Base-by-base conservation (phyloP, 257 asterid genomes). In the Nyctanthes arbortristis region DNA sequence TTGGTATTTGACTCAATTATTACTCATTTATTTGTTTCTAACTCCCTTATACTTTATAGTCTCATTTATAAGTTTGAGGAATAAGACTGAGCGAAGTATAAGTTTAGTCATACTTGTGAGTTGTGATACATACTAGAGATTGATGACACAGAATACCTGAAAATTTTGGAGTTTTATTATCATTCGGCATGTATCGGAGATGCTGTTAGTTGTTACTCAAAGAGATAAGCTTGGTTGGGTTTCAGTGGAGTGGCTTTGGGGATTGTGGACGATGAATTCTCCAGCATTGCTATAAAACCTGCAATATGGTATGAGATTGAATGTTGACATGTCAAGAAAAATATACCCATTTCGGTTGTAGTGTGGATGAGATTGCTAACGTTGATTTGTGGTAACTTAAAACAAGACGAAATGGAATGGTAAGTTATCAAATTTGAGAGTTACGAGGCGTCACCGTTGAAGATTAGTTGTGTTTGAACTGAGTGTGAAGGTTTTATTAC, bases 21-120 rank as follows among this genome's bases (percentile, higher is more conserved):
- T 18, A 68, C 58, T 37, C 68, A 69, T 61, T 63, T 43, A 32
- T 63, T 20, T 52, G 59, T 16, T 20, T 39, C n/a, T n/a, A n/a
- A n/a, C n/a, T n/a, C n/a, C n/a, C n/a, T 43, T 43, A 43, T 14
- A n/a, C 54, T 43, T n/a, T n/a, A n/a, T 33, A 33, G 37, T 33
- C 37, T 33, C 37, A 33, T 33, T 33, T 33, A 33, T 33, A 33
- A 7, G 7, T 33, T 33, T 33, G 37, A 33, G 37, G 37, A 33
- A 33, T 33, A 33, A 33, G 37, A 33, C 7, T 33, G 37, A 33
- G 3, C 7, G 37, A 3, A 33, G 37, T 33, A 33, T 33, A 33
- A 7, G 3, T 33, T 33, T 3, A 7, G 37, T 33, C 37, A 33
- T 7, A 33, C 37, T 33, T 7, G 37, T 8, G 58, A 49, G 58